Conservation (phyloP, 2,329 filamentous ascomycete genomes). For the Pseudonectria buxi region DNA sequence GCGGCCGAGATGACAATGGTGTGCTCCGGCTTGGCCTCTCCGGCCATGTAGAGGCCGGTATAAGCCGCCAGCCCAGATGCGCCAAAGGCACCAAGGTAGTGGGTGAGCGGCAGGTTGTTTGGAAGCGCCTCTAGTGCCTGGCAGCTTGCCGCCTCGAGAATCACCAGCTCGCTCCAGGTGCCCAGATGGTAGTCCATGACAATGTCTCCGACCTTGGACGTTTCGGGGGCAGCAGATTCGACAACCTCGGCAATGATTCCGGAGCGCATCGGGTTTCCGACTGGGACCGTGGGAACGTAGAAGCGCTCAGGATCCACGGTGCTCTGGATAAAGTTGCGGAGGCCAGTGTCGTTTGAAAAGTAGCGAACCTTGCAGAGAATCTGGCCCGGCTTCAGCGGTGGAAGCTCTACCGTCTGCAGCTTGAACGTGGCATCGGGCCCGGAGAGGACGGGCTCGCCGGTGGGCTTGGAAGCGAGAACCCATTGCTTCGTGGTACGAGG, state of each 20-base stretch:
- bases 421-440: conserved; percentile 22
- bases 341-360: conserved; percentile 23
- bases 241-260: conserved; percentile 23
- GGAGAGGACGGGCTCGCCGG: conserved; percentile 18
- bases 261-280: conserved; percentile 23
- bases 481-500: conserved; percentile 24
- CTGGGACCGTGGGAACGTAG: conserved; percentile 22
- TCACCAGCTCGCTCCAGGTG: conserved; percentile 21
- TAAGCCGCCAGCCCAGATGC: conserved; percentile 22
- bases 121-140: conserved; percentile 20
- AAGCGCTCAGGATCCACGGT: conserved; percentile 22
- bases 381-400: conserved; percentile 19
- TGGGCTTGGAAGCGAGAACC: conserved; percentile 21
- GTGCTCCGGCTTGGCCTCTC: conserved; percentile 21
- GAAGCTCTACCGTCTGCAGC: conserved; percentile 18
- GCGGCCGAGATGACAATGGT: conserved; percentile 24
- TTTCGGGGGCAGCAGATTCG: conserved; percentile 15
- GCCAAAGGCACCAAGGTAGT: conserved; percentile 24
- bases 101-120: conserved; percentile 15
- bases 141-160: conserved; percentile 19
- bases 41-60: conserved; percentile 17
- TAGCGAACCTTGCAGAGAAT: conserved; percentile 22
- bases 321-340: conserved; percentile 24
- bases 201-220: conserved; percentile 21
- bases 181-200: conserved; percentile 24